Evolutionary conservation across 768 basidiomycete species (phyloP).

Genomic region (Pleurotus giganteus): DNA sequence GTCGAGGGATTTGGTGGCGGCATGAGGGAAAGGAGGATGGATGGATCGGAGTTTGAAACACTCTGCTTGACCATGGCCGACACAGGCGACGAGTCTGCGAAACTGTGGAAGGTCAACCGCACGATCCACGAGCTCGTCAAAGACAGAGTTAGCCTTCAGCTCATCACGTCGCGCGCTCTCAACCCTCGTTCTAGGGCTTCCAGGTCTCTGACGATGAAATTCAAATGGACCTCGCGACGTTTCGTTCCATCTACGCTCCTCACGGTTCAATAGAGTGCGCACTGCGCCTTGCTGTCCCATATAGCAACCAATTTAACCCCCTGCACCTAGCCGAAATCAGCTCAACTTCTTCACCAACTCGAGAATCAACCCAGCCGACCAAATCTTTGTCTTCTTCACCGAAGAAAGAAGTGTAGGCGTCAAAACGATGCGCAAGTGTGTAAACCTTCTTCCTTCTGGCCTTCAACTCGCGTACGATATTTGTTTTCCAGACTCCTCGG

Average conservation of each 20-base stretch:
- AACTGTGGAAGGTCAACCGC: slow-evolving; percentile 93
- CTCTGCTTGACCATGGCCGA: slow-evolving; percentile 55
- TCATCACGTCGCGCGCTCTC: slow-evolving; percentile 22
- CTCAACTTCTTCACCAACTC: slow-evolving; percentile 91
- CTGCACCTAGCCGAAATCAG: slow-evolving; percentile 65
- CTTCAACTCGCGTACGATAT: slow-evolving; percentile 7
- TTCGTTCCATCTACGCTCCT: slow-evolving; percentile 71
- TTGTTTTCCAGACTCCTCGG: slow-evolving; percentile 63
- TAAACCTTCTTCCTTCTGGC: slow-evolving; percentile 13
- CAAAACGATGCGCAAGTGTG: slow-evolving; percentile 96
- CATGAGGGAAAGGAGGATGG: slow-evolving; percentile 17
- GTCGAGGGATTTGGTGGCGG: slow-evolving; percentile 37
- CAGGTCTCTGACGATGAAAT: slow-evolving; percentile 94
- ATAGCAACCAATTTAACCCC: slow-evolving; percentile 5
- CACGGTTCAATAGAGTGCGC: slow-evolving; percentile 85
- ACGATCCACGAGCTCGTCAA: slow-evolving; percentile 96
- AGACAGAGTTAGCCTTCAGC: slow-evolving; percentile 70
- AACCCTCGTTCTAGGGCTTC: slow-evolving; percentile 65
- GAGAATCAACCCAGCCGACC: slow-evolving; percentile 60
- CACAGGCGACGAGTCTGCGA: slow-evolving; percentile 72
- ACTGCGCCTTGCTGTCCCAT: slow-evolving; percentile 1
- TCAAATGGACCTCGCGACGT: slow-evolving; percentile 78
- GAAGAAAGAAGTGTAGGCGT: slow-evolving; percentile 95
- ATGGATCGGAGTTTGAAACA: slow-evolving; percentile 58
- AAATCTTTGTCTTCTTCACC: slow-evolving; percentile 95